Percentiles rank a stretch among this genome's conserved stretches.
phyloP scores from a whole-genome alignment of 768 basidiomycete genomes.

The Lentinula lateritia region DNA sequence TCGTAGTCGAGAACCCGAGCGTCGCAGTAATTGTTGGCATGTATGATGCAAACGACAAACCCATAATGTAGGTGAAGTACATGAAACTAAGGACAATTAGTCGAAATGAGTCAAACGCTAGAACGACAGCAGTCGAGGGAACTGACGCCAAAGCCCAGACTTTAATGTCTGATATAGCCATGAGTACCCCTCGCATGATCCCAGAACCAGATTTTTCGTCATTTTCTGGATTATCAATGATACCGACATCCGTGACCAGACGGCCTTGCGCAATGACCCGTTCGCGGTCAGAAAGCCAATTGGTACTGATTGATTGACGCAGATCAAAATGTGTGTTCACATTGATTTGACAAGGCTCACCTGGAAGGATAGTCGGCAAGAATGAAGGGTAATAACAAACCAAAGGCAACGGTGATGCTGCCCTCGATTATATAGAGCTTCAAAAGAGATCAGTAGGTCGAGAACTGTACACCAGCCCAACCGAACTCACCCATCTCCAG shows the following conservation, averaged over 20 bases:
- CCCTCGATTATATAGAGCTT: constrained; percentile 25
- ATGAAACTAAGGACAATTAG: constrained; percentile 18
- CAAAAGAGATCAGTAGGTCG: background rate
- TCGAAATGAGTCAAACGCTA: constrained; percentile 20
- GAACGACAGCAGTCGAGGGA: background rate
- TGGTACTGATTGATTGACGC: constrained; percentile 11
- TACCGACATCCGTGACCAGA: constrained; percentile 22
- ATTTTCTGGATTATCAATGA: constrained; percentile 14
- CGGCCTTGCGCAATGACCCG: constrained; percentile 23
- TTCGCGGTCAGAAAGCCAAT: constrained; percentile 23
- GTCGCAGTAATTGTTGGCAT: constrained; percentile 23
- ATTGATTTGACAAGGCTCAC: background rate
- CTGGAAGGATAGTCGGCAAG: constrained; percentile 33
- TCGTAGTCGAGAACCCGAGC: constrained; percentile 29
- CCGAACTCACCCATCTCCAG: constrained; percentile 27
- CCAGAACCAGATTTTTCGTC: constrained; percentile 11
- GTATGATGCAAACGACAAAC: constrained; percentile 12
- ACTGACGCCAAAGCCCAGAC: constrained; percentile 33
- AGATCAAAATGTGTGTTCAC: background rate
- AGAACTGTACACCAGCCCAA: background rate
- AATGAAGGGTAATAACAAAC: constrained; percentile 22
- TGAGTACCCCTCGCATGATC: constrained; percentile 22
- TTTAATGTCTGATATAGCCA: constrained; percentile 35
- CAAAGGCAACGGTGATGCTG: constrained; percentile 26
- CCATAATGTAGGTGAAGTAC: constrained; percentile 20